Base-by-base conservation (phyloP, 768 basidiomycete species). In the Mycena olivaceomarginata region DNA sequence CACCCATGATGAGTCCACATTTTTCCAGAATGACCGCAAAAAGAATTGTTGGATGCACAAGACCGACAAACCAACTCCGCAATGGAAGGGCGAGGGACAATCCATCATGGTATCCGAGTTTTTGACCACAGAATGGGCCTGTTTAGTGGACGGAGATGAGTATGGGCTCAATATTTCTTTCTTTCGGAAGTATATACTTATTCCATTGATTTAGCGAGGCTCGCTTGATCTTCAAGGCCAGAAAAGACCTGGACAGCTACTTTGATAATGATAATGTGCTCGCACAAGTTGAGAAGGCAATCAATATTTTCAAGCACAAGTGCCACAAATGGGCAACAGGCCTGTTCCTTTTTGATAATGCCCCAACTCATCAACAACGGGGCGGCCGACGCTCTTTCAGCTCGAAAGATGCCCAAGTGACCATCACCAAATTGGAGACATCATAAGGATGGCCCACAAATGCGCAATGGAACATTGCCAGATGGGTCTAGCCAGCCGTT, bases 1-100 rank as follows among this genome's bases (percentile, higher is more conserved):
- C 10, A 83, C 79, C 1, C 88, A 89, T 73, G 83, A 88, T 71
- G 84, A 89, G 72, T 88, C 86, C 20, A 88, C 85, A 4, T 88
- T 88, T 75, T 87, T 85, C 74, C 82, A 80, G 31, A 81, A 86
- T 77, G 86, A 88, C 67, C 81, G 78, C 4, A 53, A 79, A 13
- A 83, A 84, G 51, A 81, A 63, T 0, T 13, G 75, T 5, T 88
- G 86, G 86, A 71, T 78, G 4, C 82, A 83, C 46, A 40, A 60
- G 11, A 72, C 31, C 0, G 71, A 71, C 18, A 83, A 81, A 40
- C 76, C 85, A 10, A 74, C 70, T 2, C 82, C 87, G 15, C 67
- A 80, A 15, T 75, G 69, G 40, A 88, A 88, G 68, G 88, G 87
- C 1, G 83, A 88, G 59, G 88, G 86, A 0, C 53, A 68, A 15